phyloP scores from a whole-genome alignment of 2,329 filamentous ascomycete species.

The Coniochaeta pulveracea region DNA sequence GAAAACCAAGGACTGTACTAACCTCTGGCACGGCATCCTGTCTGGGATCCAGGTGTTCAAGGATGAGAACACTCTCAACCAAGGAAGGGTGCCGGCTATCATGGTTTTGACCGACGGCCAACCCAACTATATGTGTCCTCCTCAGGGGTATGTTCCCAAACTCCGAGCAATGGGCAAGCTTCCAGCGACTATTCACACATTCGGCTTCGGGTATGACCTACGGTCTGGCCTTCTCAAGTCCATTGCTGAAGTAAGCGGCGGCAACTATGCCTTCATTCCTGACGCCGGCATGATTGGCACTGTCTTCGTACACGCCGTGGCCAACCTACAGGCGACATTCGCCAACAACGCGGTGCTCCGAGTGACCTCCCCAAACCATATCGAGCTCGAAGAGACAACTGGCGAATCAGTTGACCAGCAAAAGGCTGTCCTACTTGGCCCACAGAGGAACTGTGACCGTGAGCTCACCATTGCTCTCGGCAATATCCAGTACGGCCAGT shows the following conservation, averaged over 20 bases:
- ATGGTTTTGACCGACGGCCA: slow-evolving; percentile 43
- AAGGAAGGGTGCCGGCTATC: slow-evolving; percentile 32
- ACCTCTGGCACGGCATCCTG: slow-evolving; percentile 46
- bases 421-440: slow-evolving; percentile 10
- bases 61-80: slow-evolving; percentile 11
- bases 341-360: slow-evolving; percentile 33
- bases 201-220: slow-evolving; percentile 40
- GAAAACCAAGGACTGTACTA: slow-evolving; percentile 28
- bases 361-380: slow-evolving; percentile 23
- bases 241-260: slow-evolving; percentile 44
- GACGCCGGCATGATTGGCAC: slow-evolving; percentile 52
- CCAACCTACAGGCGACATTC: slow-evolving; percentile 48
- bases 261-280: slow-evolving; percentile 50
- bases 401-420: slow-evolving; percentile 26
- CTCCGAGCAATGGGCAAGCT: slow-evolving; percentile 28
- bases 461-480: slow-evolving; percentile 30
- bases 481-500: slow-evolving; percentile 50
- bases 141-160: slow-evolving; percentile 42
- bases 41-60: slow-evolving; percentile 38
- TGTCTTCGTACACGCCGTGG: slow-evolving; percentile 50
- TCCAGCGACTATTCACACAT: slow-evolving; percentile 36
- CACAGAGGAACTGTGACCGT: slow-evolving; percentile 5
- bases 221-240: slow-evolving; percentile 44
- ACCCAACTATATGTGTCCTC: slow-evolving; percentile 43
- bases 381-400: slow-evolving; percentile 27